Percentiles rank a stretch among this genome's conserved stretches.
phyloP scores from a whole-genome alignment of 2,329 filamentous ascomycete genomes.

The Epichloe amarillans region DNA sequence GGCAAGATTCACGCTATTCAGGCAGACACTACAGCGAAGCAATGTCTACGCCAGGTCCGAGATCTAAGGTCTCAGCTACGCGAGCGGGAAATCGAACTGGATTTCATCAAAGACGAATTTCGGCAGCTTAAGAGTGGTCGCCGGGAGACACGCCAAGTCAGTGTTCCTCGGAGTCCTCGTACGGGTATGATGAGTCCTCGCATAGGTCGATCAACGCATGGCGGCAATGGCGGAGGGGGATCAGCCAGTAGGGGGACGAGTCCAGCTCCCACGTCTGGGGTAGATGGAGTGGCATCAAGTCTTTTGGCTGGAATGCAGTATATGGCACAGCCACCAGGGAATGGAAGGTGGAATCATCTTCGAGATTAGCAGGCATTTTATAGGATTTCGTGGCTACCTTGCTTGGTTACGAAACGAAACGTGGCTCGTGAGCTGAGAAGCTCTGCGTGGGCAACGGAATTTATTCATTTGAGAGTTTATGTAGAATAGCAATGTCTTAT shows the following conservation, averaged over 20 bases:
- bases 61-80: slow-evolving; percentile 28
- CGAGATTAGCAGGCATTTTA: slow-evolving; percentile 19
- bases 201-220: slow-evolving; percentile 13
- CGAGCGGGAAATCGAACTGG: slow-evolving; percentile 40
- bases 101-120: slow-evolving; percentile 34
- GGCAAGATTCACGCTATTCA: slow-evolving; percentile 35
- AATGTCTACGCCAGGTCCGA: slow-evolving; percentile 24
- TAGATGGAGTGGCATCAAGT: slow-evolving; percentile 14
- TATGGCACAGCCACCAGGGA: slow-evolving; percentile 24
- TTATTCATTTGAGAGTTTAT: not conserved
- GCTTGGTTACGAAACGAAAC: too few species aligned
- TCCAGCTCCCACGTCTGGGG: slow-evolving; percentile 25
- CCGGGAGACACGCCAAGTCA: slow-evolving; percentile 41
- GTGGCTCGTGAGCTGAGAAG: too few species aligned
- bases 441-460: not conserved
- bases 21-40: slow-evolving; percentile 19
- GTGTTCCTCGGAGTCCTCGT: slow-evolving; percentile 45
- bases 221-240: slow-evolving; percentile 14
- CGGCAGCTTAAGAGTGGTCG: slow-evolving; percentile 33
- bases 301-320: slow-evolving; percentile 24
- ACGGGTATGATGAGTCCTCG: slow-evolving; percentile 39
- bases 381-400: too few species aligned
- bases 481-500: not conserved
- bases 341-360: slow-evolving; percentile 31
- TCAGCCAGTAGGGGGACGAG: slow-evolving; percentile 37